These are phyloP conservation scores for Paraphaeosphaeria sporulosa DNA, from an alignment of 2,329 filamentous ascomycete species.

Conservation along the genomic window DNA sequence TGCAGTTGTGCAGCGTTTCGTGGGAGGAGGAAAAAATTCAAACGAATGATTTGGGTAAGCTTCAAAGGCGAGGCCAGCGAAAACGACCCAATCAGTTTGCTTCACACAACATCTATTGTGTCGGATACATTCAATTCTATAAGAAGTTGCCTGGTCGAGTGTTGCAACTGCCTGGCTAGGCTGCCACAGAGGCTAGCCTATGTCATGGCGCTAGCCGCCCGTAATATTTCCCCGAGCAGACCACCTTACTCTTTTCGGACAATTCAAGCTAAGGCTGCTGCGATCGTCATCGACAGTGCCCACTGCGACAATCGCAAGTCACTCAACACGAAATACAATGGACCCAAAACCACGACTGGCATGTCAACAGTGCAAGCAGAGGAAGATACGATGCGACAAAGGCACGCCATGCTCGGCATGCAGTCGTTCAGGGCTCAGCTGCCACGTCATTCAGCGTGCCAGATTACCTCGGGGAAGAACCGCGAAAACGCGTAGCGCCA, in stretches of 20 bases:
- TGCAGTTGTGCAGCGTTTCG: background rate
- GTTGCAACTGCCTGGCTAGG: background rate
- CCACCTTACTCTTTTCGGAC: background rate
- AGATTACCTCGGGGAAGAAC: conserved; percentile 22
- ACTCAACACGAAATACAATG: conserved; percentile 2
- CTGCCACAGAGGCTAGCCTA: background rate
- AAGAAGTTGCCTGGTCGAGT: background rate
- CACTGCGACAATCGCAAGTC: background rate
- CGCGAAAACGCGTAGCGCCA: conserved; percentile 7
- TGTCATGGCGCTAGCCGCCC: background rate
- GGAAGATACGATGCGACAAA: conserved; percentile 24
- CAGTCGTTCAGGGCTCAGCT: conserved; percentile 12
- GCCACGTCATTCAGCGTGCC: conserved; percentile 20
- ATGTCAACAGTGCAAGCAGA: conserved; percentile 20
- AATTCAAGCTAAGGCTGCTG: background rate
- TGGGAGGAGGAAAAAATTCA: background rate
- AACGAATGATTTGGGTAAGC: background rate
- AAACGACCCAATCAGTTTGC: too few relatives aligned
- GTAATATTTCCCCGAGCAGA: background rate
- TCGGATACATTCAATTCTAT: background rate
- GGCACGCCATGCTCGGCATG: conserved; percentile 20
- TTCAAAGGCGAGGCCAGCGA: too few relatives aligned
- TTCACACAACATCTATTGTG: too few relatives aligned
- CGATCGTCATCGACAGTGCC: background rate
- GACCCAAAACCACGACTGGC: conserved; percentile 15